Evolutionary conservation across 495 filamentous ascomycete species (phyloP), one percentile per base, ranked within the genome.

Genomic region (Neurospora sp.): DNA sequence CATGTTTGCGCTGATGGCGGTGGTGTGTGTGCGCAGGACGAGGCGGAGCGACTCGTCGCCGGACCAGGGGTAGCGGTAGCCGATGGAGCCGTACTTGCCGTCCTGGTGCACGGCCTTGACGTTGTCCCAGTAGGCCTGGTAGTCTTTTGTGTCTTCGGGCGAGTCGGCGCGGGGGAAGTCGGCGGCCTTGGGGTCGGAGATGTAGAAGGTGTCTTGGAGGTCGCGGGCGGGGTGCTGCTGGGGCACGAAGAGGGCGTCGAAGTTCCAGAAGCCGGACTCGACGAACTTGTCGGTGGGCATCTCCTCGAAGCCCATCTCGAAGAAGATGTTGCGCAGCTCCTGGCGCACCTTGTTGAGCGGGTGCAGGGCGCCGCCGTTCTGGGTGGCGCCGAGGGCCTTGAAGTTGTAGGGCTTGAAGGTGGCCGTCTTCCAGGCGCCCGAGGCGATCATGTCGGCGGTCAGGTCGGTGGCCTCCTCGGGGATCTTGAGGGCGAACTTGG

Each of bases 331-430:
- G 74, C 76, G 71, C 88, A 98, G 96, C 82, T 98, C 96, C 73
- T 91, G 86, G 69, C 94, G 90, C 73, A 98, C 94, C 84, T 98
- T 98, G 83, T 92, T 98, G 76, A 98, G 85, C 3, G 96, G 96
- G 84, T 98, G 95, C 74, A 99, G 84, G 31, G 96, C 93, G 69
- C 95, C 95, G n/a, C 91, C 86, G 37, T 89, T 85, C 71, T 94
- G 91, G 44, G 88, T 85, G 8, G 93, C 91, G 73, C 96, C 96
- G 74, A 94, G 88, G 20, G 96, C 91, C 73, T 93, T 94, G 88
- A 98, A 98, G 85, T 98, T 99, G 85, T 98, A 98, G 40, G 94
- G 92, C 85, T 99, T 98, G 83, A 98, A 94, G 39, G 90, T 88
- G 11, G 91, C 92, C 40, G 90, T 92, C 85, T 97, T 94, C 92